Conservation (phyloP, 73 alveolate genomes). For the Durusdinium trenchii region DNA sequence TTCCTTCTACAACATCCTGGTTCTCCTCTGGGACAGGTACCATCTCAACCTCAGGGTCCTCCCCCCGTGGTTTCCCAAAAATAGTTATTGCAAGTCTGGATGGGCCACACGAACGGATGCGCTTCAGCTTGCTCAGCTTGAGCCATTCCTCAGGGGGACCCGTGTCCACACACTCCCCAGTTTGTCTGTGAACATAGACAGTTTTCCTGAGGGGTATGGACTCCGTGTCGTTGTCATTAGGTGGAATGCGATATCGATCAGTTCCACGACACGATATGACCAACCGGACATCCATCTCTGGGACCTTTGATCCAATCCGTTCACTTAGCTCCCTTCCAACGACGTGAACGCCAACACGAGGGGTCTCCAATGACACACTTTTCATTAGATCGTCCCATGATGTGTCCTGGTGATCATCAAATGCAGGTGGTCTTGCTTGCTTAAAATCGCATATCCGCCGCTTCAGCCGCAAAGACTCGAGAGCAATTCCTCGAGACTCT, state of each 20-base stretch:
- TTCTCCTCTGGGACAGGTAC: background rate
- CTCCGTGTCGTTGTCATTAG: background rate
- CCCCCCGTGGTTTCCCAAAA: background rate
- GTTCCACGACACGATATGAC: background rate
- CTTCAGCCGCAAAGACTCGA: background rate
- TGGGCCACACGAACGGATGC: background rate
- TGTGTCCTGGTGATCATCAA: background rate
- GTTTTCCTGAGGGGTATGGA: too few species aligned
- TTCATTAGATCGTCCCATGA: background rate
- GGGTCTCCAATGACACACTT: background rate
- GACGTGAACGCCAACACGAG: background rate
- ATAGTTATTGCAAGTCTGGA: background rate
- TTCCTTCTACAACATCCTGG: too few species aligned
- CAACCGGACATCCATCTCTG: background rate
- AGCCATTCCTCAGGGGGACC: background rate
- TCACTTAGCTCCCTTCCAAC: too few species aligned
- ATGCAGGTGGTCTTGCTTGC: background rate
- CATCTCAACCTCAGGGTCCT: too few species aligned
- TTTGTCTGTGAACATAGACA: too few species aligned
- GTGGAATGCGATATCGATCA: background rate
- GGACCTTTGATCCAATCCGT: background rate
- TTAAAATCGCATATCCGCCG: background rate
- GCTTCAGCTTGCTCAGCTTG: background rate
- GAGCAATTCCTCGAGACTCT: too few species aligned
- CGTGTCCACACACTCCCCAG: too few species aligned